Conservation (phyloP, 2,329 filamentous ascomycete species). For the Remersonia thermophila region DNA sequence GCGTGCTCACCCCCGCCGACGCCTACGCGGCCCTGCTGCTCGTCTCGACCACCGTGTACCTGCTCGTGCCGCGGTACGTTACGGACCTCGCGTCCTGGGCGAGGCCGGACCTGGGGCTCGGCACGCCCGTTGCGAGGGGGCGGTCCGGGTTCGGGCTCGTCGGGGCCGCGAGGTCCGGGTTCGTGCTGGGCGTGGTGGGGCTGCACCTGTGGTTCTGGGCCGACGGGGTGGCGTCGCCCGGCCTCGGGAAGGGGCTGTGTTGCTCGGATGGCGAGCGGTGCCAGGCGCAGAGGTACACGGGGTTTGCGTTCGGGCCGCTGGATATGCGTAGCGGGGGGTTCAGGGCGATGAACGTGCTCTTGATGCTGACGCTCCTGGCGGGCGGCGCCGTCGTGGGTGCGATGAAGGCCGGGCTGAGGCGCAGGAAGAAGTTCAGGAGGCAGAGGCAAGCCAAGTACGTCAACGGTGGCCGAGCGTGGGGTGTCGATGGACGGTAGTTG, state of each 20-base stretch:
- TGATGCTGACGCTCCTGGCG: slow-evolving; percentile 9
- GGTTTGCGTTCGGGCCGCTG: slow-evolving; percentile 12
- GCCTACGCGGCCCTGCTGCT: slow-evolving; percentile 12
- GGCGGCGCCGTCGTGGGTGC: slow-evolving; percentile 6
- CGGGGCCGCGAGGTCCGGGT: slow-evolving; percentile 1
- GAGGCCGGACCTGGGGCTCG: slow-evolving; percentile 5
- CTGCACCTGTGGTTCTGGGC: slow-evolving; percentile 17
- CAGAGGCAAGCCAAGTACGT: slow-evolving; percentile 6
- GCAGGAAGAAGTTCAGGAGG: slow-evolving; percentile 3
- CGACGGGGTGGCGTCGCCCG: slow-evolving; percentile 8
- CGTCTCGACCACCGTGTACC: slow-evolving; percentile 9
- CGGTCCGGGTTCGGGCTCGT: not conserved
- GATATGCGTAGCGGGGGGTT: slow-evolving; percentile 10
- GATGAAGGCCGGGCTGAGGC: slow-evolving; percentile 6
- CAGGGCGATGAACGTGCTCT: slow-evolving; percentile 10
- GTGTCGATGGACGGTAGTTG: not conserved
- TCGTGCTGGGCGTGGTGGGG: slow-evolving; percentile 6
- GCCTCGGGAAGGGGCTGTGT: slow-evolving; percentile 1
- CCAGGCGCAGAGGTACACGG: slow-evolving; percentile 6
- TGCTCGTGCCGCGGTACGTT: slow-evolving; percentile 8
- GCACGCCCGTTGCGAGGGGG: not conserved
- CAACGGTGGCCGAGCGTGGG: not conserved
- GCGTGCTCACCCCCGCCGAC: slow-evolving; percentile 9
- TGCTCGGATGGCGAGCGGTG: slow-evolving; percentile 2
- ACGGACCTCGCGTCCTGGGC: slow-evolving; percentile 7